Evolutionary conservation across 495 filamentous ascomycete species (phyloP).

Genomic region (Penicillium taxi): DNA sequence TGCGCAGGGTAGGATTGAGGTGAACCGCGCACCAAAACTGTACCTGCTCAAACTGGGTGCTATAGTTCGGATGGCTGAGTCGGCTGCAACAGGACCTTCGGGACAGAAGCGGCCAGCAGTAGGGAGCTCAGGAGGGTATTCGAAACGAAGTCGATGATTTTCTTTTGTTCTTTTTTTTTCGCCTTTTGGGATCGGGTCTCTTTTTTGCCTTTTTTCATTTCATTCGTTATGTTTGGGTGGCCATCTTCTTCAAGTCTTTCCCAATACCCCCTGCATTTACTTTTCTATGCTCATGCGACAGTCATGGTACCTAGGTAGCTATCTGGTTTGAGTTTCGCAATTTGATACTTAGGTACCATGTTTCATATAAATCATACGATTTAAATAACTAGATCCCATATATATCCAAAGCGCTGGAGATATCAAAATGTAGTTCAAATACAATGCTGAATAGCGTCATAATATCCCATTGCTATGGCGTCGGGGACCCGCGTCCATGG

Average conservation of each 20-base stretch:
- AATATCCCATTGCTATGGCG: constrained; percentile 11
- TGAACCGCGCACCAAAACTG: constrained; percentile 31
- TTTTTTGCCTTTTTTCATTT: constrained; percentile 1
- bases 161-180: constrained; percentile 7
- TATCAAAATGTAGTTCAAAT: constrained; percentile 2
- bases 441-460: constrained; percentile 16
- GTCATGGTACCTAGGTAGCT: too few species aligned
- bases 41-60: constrained; percentile 29
- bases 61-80: constrained; percentile 26
- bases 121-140: constrained; percentile 19
- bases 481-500: constrained; percentile 15
- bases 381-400: not conserved
- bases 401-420: too few species aligned
- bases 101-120: constrained; percentile 33
- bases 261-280: constrained; percentile 22
- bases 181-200: not conserved
- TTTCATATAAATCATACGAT: not conserved
- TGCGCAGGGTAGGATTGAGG: constrained; percentile 31
- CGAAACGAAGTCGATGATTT: constrained; percentile 31
- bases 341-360: too few species aligned
- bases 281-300: constrained; percentile 4
- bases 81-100: constrained; percentile 11
- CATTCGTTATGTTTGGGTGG: constrained; percentile 15
- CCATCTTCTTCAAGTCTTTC: constrained; percentile 19
- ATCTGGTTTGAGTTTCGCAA: too few species aligned